Evolutionary conservation across 192 early-diverging fungal species (phyloP).

Genomic region (Backusella sp.): DNA sequence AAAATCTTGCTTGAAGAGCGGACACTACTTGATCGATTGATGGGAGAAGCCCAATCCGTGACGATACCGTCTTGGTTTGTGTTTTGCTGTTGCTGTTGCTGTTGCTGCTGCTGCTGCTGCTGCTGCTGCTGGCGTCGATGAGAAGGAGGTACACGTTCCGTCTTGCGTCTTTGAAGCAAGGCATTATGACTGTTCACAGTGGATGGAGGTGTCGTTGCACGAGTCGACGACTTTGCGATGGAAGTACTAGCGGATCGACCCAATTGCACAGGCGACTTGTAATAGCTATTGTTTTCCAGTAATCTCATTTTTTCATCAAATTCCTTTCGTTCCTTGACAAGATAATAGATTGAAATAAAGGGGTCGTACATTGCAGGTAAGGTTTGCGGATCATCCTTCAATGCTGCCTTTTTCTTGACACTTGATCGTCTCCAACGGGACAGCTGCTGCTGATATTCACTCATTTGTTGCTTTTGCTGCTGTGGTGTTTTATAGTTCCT

Average conservation of each 20-base stretch:
- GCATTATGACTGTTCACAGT: not conserved
- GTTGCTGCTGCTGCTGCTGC: not conserved
- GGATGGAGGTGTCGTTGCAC: not conserved
- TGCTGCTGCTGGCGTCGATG: not conserved
- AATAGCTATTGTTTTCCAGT: not conserved
- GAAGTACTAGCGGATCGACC: conserved; percentile 11
- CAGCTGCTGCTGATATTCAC: not conserved
- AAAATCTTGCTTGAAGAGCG: conserved; percentile 10
- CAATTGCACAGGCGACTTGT: not conserved
- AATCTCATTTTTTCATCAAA: conserved; percentile 31
- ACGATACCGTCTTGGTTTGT: not conserved
- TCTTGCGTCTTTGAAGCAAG: conserved; percentile 7
- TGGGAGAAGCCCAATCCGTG: conserved; percentile 7
- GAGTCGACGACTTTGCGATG: not conserved
- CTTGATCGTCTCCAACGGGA: not conserved
- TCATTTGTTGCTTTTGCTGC: not conserved
- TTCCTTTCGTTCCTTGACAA: conserved; percentile 62
- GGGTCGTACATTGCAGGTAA: conserved; percentile 50
- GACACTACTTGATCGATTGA: not conserved
- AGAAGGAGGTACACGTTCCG: conserved; percentile 11
- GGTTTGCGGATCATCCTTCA: conserved; percentile 26
- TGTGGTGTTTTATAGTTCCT: conserved; percentile 2
- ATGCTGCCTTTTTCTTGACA: not conserved
- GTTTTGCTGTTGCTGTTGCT: not conserved
- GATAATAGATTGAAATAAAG: conserved; percentile 82